phyloP scores from a whole-genome alignment of 768 basidiomycete species.

The Leccinum sublutescens region DNA sequence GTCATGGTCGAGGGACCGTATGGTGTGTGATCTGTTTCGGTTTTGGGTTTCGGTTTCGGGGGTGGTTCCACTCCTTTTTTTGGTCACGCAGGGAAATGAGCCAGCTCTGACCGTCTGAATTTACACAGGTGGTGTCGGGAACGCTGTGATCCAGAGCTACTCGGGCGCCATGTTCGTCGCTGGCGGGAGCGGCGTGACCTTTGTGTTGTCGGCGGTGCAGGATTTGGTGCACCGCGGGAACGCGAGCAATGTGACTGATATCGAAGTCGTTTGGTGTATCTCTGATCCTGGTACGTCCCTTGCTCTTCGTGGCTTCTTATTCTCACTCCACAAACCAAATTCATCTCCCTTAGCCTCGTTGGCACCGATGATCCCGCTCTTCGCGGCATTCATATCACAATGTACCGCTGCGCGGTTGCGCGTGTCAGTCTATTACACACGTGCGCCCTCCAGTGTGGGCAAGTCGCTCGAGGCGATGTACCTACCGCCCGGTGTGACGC shows the following conservation, averaged over 20 bases:
- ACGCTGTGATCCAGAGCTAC: constrained; percentile 63
- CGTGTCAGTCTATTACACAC: constrained; percentile 59
- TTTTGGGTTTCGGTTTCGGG: neutral
- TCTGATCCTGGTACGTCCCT: constrained; percentile 45
- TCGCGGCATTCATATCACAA: constrained; percentile 45
- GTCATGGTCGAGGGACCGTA: constrained; percentile 58
- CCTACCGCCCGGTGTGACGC: constrained; percentile 40
- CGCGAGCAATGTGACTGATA: constrained; percentile 52
- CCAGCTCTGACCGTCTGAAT: neutral
- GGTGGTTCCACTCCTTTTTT: neutral
- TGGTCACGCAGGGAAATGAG: neutral
- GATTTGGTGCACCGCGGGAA: constrained; percentile 55
- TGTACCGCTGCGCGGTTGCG: constrained; percentile 43
- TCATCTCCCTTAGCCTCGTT: constrained; percentile 36
- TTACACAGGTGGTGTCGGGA: constrained; percentile 52
- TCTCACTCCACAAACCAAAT: neutral
- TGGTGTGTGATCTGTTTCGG: constrained; percentile 28
- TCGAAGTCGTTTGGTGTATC: constrained; percentile 73
- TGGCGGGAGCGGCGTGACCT: constrained; percentile 79
- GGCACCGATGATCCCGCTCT: constrained; percentile 48
- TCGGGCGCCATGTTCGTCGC: constrained; percentile 65
- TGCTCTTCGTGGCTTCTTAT: too few species aligned
- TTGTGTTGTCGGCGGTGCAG: constrained; percentile 58
- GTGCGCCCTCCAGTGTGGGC: constrained; percentile 29
- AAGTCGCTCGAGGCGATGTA: constrained; percentile 25